phyloP scores from a whole-genome alignment of 179 eudicot genomes.

The Beta macrorhiza region DNA sequence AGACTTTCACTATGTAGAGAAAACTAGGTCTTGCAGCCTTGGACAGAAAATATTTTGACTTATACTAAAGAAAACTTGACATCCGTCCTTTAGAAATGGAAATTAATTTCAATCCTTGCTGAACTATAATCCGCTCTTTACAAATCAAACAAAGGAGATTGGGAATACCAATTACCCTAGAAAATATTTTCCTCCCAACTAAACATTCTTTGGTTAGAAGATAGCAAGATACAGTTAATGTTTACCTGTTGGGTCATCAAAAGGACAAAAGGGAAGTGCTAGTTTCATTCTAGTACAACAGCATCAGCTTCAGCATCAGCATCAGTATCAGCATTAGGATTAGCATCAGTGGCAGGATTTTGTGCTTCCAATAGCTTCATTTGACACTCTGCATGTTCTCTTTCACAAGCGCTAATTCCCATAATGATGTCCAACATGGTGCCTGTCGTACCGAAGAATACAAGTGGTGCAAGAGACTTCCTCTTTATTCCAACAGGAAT shows the following conservation, averaged over 20 bases:
- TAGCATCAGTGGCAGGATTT: slow-evolving; percentile 22
- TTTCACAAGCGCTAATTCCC: slow-evolving; percentile 90
- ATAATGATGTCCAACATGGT: slow-evolving; percentile 93
- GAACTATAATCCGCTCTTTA: too few relatives aligned
- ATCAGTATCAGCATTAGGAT: too few relatives aligned
- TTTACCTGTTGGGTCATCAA: not conserved
- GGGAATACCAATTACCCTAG: too few relatives aligned
- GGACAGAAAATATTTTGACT: not conserved
- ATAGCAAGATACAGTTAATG: not conserved
- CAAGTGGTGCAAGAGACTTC: slow-evolving; percentile 88
- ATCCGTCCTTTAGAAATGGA: too few relatives aligned
- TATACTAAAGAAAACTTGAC: too few relatives aligned
- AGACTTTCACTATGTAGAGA: not conserved
- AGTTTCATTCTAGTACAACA: slow-evolving; percentile 19
- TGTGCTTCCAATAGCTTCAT: slow-evolving; percentile 69
- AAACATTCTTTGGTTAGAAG: too few relatives aligned
- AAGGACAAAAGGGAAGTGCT: not conserved
- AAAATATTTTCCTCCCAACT: too few relatives aligned
- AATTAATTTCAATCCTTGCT: too few relatives aligned
- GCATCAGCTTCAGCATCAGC: too few relatives aligned
- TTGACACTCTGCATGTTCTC: slow-evolving; percentile 95
- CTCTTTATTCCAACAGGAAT: slow-evolving; percentile 88
- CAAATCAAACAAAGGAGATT: too few relatives aligned
- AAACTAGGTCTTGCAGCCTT: not conserved
- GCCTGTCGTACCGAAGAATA: slow-evolving; percentile 94